Evolutionary conservation across 2,329 filamentous ascomycete genomes (phyloP).

Genomic region (Calonectria pseudoturangicola): DNA sequence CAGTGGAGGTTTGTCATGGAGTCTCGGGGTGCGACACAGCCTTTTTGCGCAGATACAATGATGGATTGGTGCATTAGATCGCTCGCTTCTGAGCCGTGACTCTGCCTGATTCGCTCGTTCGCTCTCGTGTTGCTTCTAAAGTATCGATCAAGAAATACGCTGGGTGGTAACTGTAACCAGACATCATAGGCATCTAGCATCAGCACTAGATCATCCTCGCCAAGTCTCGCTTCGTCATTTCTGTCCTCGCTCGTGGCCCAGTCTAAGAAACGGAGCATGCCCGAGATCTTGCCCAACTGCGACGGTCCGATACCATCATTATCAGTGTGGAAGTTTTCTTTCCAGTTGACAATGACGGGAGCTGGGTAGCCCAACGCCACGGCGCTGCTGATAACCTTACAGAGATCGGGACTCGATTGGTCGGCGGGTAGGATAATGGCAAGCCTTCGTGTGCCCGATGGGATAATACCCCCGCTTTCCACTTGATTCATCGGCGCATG

Average conservation of each 20-base stretch:
- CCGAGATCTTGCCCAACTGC: background rate
- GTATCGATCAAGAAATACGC: background rate
- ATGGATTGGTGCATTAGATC: background rate
- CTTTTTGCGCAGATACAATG: background rate
- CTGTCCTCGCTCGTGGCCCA: background rate
- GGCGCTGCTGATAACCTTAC: background rate
- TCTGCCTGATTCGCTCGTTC: background rate
- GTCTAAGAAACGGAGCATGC: background rate
- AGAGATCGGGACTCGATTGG: background rate
- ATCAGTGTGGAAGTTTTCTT: background rate
- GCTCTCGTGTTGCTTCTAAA: background rate
- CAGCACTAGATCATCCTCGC: background rate
- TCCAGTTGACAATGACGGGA: slow-evolving; percentile 2
- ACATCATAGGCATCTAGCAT: slow-evolving; percentile 10
- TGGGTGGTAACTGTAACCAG: slow-evolving; percentile 2
- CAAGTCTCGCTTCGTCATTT: background rate
- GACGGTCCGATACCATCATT: background rate
- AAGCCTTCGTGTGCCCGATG: background rate
- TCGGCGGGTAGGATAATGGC: background rate
- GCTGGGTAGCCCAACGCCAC: slow-evolving; percentile 6
- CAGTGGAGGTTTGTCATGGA: slow-evolving; percentile 1
- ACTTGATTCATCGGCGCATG: background rate
- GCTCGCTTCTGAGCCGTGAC: background rate
- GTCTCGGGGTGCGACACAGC: background rate
- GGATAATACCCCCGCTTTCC: background rate